These are phyloP conservation scores for Galerina marginata DNA, from an alignment of 768 basidiomycete species.

Conservation along the genomic window DNA sequence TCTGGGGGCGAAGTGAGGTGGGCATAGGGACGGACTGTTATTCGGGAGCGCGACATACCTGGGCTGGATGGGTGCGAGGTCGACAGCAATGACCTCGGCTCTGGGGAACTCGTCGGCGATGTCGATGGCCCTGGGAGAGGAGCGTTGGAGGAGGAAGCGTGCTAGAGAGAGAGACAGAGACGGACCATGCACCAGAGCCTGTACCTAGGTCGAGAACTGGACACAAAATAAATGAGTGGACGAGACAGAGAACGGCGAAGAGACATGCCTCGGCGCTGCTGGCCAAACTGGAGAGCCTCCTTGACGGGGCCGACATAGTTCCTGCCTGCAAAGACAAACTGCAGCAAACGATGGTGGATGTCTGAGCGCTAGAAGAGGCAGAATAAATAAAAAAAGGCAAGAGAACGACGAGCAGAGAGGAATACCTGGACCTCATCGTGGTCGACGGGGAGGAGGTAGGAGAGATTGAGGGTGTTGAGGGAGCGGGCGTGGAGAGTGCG, in stretches of 20 bases:
- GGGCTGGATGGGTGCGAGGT: slow-evolving; percentile 76
- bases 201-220: slow-evolving; percentile 73
- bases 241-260: slow-evolving; percentile 6
- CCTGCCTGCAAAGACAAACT: slow-evolving; percentile 67
- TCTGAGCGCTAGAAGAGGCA: slow-evolving; percentile 58
- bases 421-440: slow-evolving; percentile 66
- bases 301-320: slow-evolving; percentile 72
- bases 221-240: slow-evolving; percentile 15
- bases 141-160: slow-evolving; percentile 7
- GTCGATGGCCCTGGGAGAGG: slow-evolving; percentile 62
- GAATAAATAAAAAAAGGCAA: slow-evolving; percentile 7
- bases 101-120: slow-evolving; percentile 75
- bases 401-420: not conserved
- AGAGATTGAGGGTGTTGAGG: slow-evolving; percentile 58
- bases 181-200: slow-evolving; percentile 66
- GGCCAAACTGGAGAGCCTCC: slow-evolving; percentile 57
- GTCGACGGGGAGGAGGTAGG: slow-evolving; percentile 71
- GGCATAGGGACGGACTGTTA: slow-evolving; percentile 23
- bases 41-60: slow-evolving; percentile 48
- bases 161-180: slow-evolving; percentile 1
- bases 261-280: slow-evolving; percentile 46
- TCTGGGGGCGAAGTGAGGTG: slow-evolving; percentile 36
- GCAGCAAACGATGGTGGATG: slow-evolving; percentile 66
- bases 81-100: slow-evolving; percentile 70
- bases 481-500: slow-evolving; percentile 54